Evolutionary conservation across 208 protist species (phyloP).

Genomic region (Porcisia hertigi): DNA sequence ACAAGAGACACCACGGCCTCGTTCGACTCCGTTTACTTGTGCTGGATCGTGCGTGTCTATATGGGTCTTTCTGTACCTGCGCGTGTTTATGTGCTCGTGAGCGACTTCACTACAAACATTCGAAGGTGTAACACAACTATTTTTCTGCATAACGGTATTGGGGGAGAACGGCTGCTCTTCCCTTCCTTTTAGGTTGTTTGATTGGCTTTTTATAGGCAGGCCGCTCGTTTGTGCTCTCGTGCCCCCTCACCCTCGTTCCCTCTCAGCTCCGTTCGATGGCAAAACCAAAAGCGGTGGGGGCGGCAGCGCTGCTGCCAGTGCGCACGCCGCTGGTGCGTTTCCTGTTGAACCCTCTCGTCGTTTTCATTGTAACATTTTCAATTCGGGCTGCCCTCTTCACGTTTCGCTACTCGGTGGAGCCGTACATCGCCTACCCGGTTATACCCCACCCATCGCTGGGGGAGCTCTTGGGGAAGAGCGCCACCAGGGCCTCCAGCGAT

Average conservation of each 20-base stretch:
- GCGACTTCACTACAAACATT: no score
- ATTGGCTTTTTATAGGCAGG: neutral
- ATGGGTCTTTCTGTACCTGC: neutral
- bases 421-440: constrained; percentile 17
- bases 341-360: constrained; percentile 17
- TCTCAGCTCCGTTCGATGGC: neutral
- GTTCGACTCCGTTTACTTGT: neutral
- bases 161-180: neutral
- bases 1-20: neutral
- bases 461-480: constrained; percentile 9
- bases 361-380: constrained; percentile 23
- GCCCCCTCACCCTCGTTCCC: neutral
- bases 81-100: neutral
- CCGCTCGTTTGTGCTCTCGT: neutral
- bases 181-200: neutral
- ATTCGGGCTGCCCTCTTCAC: constrained; percentile 14
- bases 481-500: neutral
- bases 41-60: neutral
- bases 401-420: constrained; percentile 19
- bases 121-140: neutral
- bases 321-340: constrained; percentile 12
- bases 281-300: neutral
- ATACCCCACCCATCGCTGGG: constrained; percentile 23
- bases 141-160: neutral
- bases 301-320: neutral